Base-by-base conservation (phyloP, 2,329 filamentous ascomycete species). In the Didymella glomerata region DNA sequence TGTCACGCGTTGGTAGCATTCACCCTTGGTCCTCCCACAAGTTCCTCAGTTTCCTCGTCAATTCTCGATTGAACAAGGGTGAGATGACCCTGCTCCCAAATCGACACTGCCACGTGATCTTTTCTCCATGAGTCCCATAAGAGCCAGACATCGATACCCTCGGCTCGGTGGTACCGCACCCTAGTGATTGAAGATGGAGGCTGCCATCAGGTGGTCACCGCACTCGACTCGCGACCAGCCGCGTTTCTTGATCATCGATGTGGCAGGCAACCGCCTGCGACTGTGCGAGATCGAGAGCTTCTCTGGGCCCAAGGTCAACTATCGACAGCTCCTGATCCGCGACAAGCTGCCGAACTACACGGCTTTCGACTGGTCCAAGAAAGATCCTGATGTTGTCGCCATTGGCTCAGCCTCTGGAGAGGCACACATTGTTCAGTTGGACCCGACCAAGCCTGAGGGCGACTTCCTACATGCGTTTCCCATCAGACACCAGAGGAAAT, bases 391-490 rank as follows among this genome's bases (percentile, higher is more conserved):
- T 50, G 81, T 93, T 9, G 84, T 95, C 40, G 90, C 90, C 22
- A 85, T 95, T 27, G 92, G 92, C 40, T 90, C 90, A 11, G 85
- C 87, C 14, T 88, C 87, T 38, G 92, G 92, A 48, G 86, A 92
- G 55, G 90, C 93, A 63, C 89, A 90, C 63, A 80, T 96, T 20
- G 78, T 95, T 55, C 85, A 88, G 61, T 84, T 95, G 47, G 88
- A 92, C 69, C 87, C 91, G 66, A 85, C 86, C 64, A 71, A 73
- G 28, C 74, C 76, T 13, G 69, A 76, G 3, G 72, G 67, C 38
- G 72, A 79, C 61, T 64, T 71, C 65, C 66, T 88, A 84, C 51
- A 92, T 85, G 69, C 90, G 48, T 86, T 93, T 60, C 86, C 86
- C 20, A 84, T 93, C 46, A 92, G 91, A 73, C 87, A 92, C 74